phyloP scores from a whole-genome alignment of 768 basidiomycete species.

The Hemileccinum rubropunctum region DNA sequence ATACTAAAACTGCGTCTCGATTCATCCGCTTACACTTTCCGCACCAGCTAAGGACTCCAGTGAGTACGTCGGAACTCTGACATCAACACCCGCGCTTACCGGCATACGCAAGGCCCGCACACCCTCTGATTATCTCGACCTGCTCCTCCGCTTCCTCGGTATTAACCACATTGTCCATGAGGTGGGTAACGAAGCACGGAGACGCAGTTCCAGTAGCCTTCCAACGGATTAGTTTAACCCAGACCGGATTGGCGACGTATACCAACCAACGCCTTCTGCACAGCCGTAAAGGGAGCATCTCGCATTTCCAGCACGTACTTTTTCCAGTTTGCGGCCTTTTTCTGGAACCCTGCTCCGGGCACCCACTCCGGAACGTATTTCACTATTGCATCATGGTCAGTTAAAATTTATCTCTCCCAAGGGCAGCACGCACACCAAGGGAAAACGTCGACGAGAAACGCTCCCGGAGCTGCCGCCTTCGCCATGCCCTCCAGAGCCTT shows the following conservation, averaged over 20 bases:
- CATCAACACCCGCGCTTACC: slow-evolving; percentile 27
- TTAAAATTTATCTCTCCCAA: neutral
- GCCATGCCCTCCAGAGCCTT: slow-evolving; percentile 50
- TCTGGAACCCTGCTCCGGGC: slow-evolving; percentile 50
- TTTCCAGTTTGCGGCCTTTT: slow-evolving; percentile 50
- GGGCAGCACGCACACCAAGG: slow-evolving; percentile 35
- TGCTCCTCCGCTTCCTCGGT: slow-evolving; percentile 12
- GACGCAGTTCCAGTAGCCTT: slow-evolving; percentile 28
- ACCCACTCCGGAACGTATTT: slow-evolving; percentile 53
- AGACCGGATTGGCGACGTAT: neutral
- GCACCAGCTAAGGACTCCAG: slow-evolving; percentile 34
- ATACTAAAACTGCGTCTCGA: neutral
- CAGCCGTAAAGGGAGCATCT: slow-evolving; percentile 41
- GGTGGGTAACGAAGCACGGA: slow-evolving; percentile 30
- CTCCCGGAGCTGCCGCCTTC: slow-evolving; percentile 49
- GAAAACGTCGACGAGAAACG: slow-evolving; percentile 50
- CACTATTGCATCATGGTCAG: slow-evolving; percentile 31
- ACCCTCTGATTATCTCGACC: slow-evolving; percentile 38
- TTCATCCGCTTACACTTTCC: slow-evolving; percentile 29
- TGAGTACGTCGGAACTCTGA: slow-evolving; percentile 6
- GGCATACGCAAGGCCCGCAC: slow-evolving; percentile 47
- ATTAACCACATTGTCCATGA: slow-evolving; percentile 21
- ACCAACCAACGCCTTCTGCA: slow-evolving; percentile 39
- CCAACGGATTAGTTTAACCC: neutral
- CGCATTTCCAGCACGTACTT: slow-evolving; percentile 47